Conservation (phyloP, 345 rosid genomes). For the Citrus sp. region DNA sequence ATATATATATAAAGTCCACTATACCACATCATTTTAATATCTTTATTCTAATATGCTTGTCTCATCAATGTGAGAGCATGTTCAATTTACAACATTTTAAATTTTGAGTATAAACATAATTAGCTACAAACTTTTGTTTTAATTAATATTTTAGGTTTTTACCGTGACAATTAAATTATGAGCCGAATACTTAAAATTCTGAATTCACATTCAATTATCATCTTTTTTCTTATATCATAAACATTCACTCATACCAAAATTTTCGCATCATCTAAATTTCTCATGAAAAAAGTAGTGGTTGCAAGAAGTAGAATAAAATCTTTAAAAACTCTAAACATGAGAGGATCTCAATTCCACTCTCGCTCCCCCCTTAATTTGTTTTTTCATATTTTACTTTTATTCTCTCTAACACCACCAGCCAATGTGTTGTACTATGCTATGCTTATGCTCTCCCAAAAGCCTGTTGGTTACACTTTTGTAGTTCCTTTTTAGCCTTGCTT, state of each 20-base stretch:
- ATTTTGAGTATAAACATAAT: too few species aligned
- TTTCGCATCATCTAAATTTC: too few species aligned
- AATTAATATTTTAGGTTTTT: neutral
- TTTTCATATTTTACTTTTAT: neutral
- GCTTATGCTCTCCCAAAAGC: neutral
- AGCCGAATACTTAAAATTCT: neutral
- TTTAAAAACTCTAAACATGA: too few species aligned
- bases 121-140: neutral
- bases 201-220: neutral
- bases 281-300: too few species aligned
- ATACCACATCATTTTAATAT: too few species aligned
- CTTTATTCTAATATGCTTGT: too few species aligned
- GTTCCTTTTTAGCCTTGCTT: conserved; percentile 12
- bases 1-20: too few species aligned
- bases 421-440: conserved; percentile 25
- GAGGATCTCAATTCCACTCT: too few species aligned
- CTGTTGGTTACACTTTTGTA: conserved; percentile 2
- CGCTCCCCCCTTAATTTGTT: too few species aligned
- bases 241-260: neutral
- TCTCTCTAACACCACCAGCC: neutral
- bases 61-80: too few species aligned
- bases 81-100: too few species aligned
- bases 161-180: neutral
- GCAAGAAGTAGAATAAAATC: too few species aligned
- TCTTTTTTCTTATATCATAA: neutral